Base-by-base conservation (phyloP, 140 eudicot species). In the Ambrosia hybrid region DNA sequence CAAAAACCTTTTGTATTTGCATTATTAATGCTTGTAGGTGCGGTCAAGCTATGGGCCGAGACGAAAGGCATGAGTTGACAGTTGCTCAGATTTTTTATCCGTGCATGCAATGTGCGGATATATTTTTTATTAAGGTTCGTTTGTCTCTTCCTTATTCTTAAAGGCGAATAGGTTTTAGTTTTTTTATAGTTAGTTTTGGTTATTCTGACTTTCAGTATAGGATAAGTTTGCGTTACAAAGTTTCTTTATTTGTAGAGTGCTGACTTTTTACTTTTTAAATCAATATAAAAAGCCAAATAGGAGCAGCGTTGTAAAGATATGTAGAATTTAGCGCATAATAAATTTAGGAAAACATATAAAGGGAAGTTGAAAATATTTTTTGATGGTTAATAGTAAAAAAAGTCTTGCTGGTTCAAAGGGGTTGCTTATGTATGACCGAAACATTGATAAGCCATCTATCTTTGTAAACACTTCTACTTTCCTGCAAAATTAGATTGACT, bases 31-130 rank as follows among this genome's bases (percentile, higher is more conserved):
- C 5, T 30, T 53, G 17, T 75, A 91, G 96, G 81, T 91, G 97
- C 34, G 68, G 85, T 71, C 91, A 82, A 68, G 85, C 84, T 59
- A 88, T 88, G 97, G 97, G 94, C 21, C 94, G 94, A 5, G 77
- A 70, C 60, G 94, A 91, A 75, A 75, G 76, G 79, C 96, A 91
- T 49, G 91, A 89, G 60, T 81, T 91, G 82, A 83, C 91, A 5
- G 97, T 90, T 16, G 96, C 96, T 53, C 96, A 88, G 58, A 89
- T 91, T 9, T 79, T 91, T 70, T 88, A 88, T 77, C 96, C 96
- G 0, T 91, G 96, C 82, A 91, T 91, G 97, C 97, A 91, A 49
- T 91, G 97, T 81, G 97, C 97, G n/a, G 97, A 91, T 69, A 78
- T 91, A 62, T 88, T 89, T 73, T 91, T 88, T 57, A 88, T 86